These are phyloP conservation scores for Diospyros lotus DNA, from an alignment of 148 eudicot species.

Conservation along the genomic window DNA sequence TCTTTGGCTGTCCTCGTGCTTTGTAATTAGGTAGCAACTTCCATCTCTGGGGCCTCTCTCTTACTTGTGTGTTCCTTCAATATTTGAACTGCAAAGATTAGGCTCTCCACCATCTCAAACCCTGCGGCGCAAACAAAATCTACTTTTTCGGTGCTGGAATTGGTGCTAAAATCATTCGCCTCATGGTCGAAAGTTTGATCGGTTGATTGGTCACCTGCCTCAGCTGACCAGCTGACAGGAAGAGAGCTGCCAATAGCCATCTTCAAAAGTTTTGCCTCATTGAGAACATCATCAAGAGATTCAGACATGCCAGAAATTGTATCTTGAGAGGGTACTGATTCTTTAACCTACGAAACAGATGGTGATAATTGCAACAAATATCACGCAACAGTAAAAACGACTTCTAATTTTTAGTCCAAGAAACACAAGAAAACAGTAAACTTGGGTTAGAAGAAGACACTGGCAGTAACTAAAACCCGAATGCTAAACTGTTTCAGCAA, in stretches of 20 bases:
- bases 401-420: background rate
- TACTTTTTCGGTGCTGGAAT: constrained; percentile 31
- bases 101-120: constrained; percentile 79
- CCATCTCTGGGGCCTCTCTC: constrained; percentile 12
- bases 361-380: background rate
- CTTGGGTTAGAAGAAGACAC: background rate
- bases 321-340: constrained; percentile 27
- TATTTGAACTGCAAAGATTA: constrained; percentile 64
- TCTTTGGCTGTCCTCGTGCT: no score
- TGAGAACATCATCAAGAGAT: constrained; percentile 45
- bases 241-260: constrained; percentile 87
- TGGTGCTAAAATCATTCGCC: constrained; percentile 11
- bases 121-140: constrained; percentile 89
- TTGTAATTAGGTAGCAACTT: background rate
- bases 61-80: constrained; percentile 27
- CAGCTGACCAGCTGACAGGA: constrained; percentile 88
- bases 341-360: constrained; percentile 43
- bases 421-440: background rate
- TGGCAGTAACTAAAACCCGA: background rate
- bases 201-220: constrained; percentile 30
- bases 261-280: constrained; percentile 69
- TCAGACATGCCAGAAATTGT: constrained; percentile 19
- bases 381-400: background rate
- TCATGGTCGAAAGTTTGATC: constrained; percentile 22
- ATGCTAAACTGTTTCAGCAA: background rate